phyloP scores from a whole-genome alignment of 345 rosid species.

The Brassica cretica region DNA sequence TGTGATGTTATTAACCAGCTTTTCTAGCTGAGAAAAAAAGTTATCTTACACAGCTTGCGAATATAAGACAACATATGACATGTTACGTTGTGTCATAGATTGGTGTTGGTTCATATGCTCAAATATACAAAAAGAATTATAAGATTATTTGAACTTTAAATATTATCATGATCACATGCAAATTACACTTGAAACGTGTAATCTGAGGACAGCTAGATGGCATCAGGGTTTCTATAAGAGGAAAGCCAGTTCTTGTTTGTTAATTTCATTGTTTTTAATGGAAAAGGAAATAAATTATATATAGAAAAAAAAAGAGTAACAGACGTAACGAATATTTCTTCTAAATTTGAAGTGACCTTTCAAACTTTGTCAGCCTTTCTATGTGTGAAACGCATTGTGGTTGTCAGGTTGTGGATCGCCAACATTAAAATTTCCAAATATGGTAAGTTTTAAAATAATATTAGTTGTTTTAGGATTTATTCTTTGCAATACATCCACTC shows the following conservation, averaged over 20 bases:
- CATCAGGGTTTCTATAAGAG: slow-evolving; percentile 35
- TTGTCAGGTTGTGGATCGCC: slow-evolving; percentile 34
- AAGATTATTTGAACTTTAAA: background rate
- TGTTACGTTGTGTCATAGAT: slow-evolving; percentile 10
- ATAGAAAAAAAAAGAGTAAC: background rate
- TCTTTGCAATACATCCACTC: slow-evolving; percentile 34
- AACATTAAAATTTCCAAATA: slow-evolving; percentile 39
- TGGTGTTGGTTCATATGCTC: slow-evolving; percentile 22
- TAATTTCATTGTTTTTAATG: slow-evolving; percentile 10
- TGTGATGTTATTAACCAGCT: background rate
- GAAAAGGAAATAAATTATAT: slow-evolving; percentile 8
- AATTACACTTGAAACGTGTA: slow-evolving; percentile 31
- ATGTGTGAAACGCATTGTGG: slow-evolving; percentile 26
- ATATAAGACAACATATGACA: slow-evolving; percentile 17
- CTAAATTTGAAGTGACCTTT: slow-evolving; percentile 27
- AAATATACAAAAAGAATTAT: slow-evolving; percentile 3
- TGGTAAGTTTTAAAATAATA: slow-evolving; percentile 30
- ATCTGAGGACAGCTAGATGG: slow-evolving; percentile 10
- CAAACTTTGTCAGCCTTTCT: slow-evolving; percentile 35
- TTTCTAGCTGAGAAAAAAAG: slow-evolving; percentile 3
- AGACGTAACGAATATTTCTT: slow-evolving; percentile 28
- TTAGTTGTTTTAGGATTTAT: slow-evolving; percentile 35
- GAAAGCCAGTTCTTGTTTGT: slow-evolving; percentile 28
- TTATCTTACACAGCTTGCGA: background rate
- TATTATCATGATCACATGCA: slow-evolving; percentile 23